phyloP scores from a whole-genome alignment of 306 rosid genomes.

The Arachis hypogaea region DNA sequence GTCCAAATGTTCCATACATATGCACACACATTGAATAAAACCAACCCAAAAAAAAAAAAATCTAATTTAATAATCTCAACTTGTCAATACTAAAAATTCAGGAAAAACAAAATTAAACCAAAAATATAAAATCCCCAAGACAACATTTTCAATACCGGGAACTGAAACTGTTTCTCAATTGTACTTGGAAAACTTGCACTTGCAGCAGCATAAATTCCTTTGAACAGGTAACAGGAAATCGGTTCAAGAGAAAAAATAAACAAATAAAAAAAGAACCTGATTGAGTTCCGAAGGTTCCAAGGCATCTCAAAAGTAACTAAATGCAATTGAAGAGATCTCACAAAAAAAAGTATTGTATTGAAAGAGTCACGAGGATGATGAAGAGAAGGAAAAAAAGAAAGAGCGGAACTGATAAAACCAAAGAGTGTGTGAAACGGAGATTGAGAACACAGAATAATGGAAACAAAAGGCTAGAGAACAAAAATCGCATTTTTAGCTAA shows the following conservation, averaged over 20 bases:
- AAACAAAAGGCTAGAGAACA: constrained; percentile 37
- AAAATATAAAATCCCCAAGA: constrained; percentile 9
- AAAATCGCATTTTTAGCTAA: constrained; percentile 31
- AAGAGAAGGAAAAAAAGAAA: background rate
- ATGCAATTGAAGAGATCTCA: constrained; percentile 33
- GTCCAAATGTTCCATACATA: constrained; percentile 34
- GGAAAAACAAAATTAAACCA: background rate
- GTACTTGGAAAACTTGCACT: constrained; percentile 41
- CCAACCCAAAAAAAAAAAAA: constrained; percentile 10
- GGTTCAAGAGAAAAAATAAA: constrained; percentile 28
- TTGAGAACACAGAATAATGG: constrained; percentile 20
- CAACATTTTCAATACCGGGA: constrained; percentile 31
- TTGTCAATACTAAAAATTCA: constrained; percentile 41
- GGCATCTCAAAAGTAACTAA: constrained; percentile 35
- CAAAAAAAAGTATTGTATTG: constrained; percentile 10
- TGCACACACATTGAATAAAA: constrained; percentile 28
- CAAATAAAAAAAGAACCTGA: constrained; percentile 22
- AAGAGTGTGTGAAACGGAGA: constrained; percentile 43
- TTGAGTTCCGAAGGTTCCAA: constrained; percentile 36
- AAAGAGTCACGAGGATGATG: background rate
- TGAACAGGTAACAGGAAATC: constrained; percentile 38
- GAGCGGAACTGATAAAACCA: constrained; percentile 38
- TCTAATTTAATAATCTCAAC: constrained; percentile 32
- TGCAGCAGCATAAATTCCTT: constrained; percentile 42
- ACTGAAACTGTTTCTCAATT: constrained; percentile 43